Conservation (phyloP, 768 basidiomycete genomes). For the Pulveroboletus sp. region DNA sequence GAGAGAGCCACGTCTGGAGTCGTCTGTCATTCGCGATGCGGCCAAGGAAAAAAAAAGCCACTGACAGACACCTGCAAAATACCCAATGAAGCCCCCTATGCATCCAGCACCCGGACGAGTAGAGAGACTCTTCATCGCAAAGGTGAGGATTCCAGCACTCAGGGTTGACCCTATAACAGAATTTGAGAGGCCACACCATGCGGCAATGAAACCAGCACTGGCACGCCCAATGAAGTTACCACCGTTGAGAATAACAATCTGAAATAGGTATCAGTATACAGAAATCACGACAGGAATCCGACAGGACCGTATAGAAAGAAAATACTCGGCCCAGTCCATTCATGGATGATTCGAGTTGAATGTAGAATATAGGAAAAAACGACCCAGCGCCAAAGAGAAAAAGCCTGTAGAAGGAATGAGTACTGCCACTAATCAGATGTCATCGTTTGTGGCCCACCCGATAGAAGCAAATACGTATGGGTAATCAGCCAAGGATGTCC, state of each 20-base stretch:
- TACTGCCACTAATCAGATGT: not conserved
- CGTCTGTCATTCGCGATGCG: not conserved
- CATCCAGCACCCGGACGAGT: constrained; percentile 35
- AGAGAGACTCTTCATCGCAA: constrained; percentile 41
- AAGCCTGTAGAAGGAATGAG: constrained; percentile 7
- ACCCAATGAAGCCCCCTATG: constrained; percentile 44
- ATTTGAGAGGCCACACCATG: constrained; percentile 43
- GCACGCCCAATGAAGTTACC: constrained; percentile 37
- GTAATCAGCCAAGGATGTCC: constrained; percentile 16
- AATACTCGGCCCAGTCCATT: constrained; percentile 44
- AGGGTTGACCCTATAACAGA: constrained; percentile 37
- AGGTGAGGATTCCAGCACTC: constrained; percentile 38
- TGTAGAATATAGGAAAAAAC: constrained; percentile 53
- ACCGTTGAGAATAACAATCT: constrained; percentile 39
- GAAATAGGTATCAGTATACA: not conserved
- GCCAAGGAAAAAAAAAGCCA: constrained; percentile 1
- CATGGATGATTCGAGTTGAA: constrained; percentile 53
- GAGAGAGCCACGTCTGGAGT: constrained; percentile 37
- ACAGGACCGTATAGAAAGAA: constrained; percentile 54
- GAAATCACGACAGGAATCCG: not conserved
- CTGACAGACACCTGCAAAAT: constrained; percentile 47
- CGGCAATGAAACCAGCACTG: constrained; percentile 35
- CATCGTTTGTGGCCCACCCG: constrained; percentile 15
- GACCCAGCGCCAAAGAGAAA: constrained; percentile 28
- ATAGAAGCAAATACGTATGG: constrained; percentile 24